A percentile compares a stretch with the other conserved stretches of the same genome.
phyloP scores from a whole-genome alignment of 106 monocot species.

The Xerophyta viscosa region DNA sequence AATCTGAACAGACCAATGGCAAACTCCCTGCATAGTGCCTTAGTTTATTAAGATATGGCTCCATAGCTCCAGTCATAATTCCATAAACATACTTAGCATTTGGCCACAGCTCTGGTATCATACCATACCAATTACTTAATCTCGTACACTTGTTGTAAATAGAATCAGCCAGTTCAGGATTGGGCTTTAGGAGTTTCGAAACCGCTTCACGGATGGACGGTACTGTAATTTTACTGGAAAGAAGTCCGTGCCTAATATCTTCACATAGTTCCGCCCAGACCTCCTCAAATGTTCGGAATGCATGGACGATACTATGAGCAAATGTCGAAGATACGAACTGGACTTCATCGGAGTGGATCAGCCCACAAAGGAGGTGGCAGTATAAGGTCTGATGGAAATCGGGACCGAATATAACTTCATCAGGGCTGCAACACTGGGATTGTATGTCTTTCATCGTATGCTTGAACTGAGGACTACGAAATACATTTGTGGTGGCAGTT shows the following conservation, averaged over 20 bases:
- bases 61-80: conserved; percentile 63
- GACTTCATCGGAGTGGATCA: conserved; percentile 26
- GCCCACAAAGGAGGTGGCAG: conserved; percentile 60
- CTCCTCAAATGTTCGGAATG: conserved; percentile 25
- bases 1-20: conserved; percentile 45
- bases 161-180: conserved; percentile 17
- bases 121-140: conserved; percentile 20
- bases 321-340: conserved; percentile 55
- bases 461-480: conserved; percentile 49
- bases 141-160: conserved; percentile 20
- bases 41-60: conserved; percentile 41
- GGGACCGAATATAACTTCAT: conserved; percentile 31
- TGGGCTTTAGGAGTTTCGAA: conserved; percentile 4
- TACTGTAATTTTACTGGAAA: conserved; percentile 22
- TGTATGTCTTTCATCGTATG: conserved; percentile 21
- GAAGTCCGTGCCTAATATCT: conserved; percentile 25
- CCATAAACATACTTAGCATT: conserved; percentile 58
- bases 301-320: conserved; percentile 56
- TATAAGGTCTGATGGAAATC: conserved; percentile 55
- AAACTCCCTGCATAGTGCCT: conserved; percentile 43
- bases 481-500: conserved; percentile 48
- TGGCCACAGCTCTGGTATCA: conserved; percentile 46
- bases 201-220: conserved; percentile 24
- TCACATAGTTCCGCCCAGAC: conserved; percentile 45
- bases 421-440: conserved; percentile 45